Conservation (phyloP, 192 early-diverging fungal species). For the Mortierella hygrophila region DNA sequence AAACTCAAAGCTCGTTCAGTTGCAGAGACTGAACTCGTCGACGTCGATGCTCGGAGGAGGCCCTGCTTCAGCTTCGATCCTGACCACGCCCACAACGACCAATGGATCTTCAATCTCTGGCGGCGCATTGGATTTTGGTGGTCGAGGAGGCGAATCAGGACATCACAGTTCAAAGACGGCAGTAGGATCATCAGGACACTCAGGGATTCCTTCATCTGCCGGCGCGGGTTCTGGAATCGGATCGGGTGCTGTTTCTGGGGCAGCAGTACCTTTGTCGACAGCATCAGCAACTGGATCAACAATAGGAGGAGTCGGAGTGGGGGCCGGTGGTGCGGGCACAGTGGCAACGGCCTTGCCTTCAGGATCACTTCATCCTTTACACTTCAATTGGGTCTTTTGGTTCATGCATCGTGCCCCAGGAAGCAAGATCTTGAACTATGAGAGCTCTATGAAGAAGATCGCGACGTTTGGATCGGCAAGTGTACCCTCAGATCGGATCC, state of each 20-base stretch:
- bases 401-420: slow-evolving; percentile 94
- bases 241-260: background rate
- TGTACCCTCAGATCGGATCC: background rate
- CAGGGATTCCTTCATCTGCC: background rate
- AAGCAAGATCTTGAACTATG: slow-evolving; percentile 90
- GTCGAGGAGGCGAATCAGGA: slow-evolving; percentile 10
- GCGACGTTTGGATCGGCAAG: slow-evolving; percentile 81
- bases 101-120: slow-evolving; percentile 21
- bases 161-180: background rate
- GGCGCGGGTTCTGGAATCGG: background rate
- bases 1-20: slow-evolving; percentile 44
- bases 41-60: background rate
- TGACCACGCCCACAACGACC: background rate
- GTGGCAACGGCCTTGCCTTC: background rate
- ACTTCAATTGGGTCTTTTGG: slow-evolving; percentile 92
- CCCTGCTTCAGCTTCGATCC: background rate
- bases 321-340: background rate
- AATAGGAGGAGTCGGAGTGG: background rate
- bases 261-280: background rate
- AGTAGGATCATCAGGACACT: background rate
- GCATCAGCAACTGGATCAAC: background rate
- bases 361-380: slow-evolving; percentile 73
- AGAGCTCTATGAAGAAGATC: slow-evolving; percentile 87
- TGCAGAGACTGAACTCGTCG: slow-evolving; percentile 42
- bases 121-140: slow-evolving; percentile 31